Evolutionary conservation across 2,329 filamentous ascomycete genomes (phyloP).

Genomic region (Leptographium radiaticola): DNA sequence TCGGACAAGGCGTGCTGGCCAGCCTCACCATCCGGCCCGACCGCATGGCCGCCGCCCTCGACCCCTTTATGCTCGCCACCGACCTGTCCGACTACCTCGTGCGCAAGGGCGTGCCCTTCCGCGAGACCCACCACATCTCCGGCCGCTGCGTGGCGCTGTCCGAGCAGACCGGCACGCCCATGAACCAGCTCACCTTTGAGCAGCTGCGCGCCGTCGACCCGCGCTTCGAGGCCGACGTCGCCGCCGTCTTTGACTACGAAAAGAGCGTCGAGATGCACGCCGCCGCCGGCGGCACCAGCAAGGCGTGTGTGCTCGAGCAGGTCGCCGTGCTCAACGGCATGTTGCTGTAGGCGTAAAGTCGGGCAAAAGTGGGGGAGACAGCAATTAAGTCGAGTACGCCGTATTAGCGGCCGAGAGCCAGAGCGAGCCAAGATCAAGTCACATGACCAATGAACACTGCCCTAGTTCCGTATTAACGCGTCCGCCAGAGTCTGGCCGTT

Average conservation of each 20-base stretch:
- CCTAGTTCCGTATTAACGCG: no score
- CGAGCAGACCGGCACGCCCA: slow-evolving; percentile 51
- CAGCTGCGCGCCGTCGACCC: slow-evolving; percentile 55
- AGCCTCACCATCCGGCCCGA: slow-evolving; percentile 58
- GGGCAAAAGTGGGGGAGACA: no score
- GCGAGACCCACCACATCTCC: slow-evolving; percentile 72
- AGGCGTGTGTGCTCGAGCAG: slow-evolving; percentile 23
- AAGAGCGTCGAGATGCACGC: slow-evolving; percentile 67
- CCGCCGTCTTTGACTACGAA: slow-evolving; percentile 66
- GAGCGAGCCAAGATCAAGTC: neutral
- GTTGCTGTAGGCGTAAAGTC: slow-evolving; percentile 2
- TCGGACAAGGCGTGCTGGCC: slow-evolving; percentile 66
- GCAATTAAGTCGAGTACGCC: no score
- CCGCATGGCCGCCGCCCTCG: slow-evolving; percentile 66
- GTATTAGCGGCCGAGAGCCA: no score
- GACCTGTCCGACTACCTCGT: slow-evolving; percentile 57
- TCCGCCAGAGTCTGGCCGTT: no score
- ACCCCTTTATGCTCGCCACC: slow-evolving; percentile 72
- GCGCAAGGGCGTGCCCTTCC: slow-evolving; percentile 62
- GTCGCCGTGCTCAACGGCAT: slow-evolving; percentile 11
- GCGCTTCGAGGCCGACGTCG: slow-evolving; percentile 59
- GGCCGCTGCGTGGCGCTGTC: slow-evolving; percentile 62
- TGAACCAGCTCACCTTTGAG: slow-evolving; percentile 56
- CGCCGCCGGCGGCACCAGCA: slow-evolving; percentile 68
- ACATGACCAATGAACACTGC: neutral